phyloP scores from a whole-genome alignment of 2,329 filamentous ascomycete genomes.

The Clonostachys rosea region DNA sequence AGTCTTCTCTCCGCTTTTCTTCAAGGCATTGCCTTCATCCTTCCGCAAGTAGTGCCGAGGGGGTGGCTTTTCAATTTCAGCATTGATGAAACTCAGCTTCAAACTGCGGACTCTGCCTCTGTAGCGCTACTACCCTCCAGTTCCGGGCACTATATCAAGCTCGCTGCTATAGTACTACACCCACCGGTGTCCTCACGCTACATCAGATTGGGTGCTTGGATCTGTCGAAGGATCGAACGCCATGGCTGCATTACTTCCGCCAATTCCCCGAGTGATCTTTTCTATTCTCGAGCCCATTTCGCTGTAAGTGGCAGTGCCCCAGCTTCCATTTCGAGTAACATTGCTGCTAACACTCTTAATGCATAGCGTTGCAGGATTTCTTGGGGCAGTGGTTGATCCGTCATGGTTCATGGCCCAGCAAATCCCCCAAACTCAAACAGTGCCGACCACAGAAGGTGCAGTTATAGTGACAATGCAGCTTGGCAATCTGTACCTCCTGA shows the following conservation, averaged over 20 bases:
- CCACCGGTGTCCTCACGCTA: too few relatives aligned
- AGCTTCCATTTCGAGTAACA: neutral
- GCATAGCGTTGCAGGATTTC: slow-evolving; percentile 52
- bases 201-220: too few relatives aligned
- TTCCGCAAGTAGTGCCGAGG: too few relatives aligned
- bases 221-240: neutral
- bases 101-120: too few relatives aligned
- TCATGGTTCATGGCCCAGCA: slow-evolving; percentile 62
- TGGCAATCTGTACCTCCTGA: slow-evolving; percentile 64
- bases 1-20: too few relatives aligned
- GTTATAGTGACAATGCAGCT: slow-evolving; percentile 62
- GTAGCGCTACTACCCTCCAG: too few relatives aligned
- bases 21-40: too few relatives aligned
- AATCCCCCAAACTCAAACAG: slow-evolving; percentile 32
- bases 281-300: slow-evolving; percentile 65
- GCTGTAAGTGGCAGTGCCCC: slow-evolving; percentile 40
- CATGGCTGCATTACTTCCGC: slow-evolving; percentile 60
- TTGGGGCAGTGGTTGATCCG: slow-evolving; percentile 49
- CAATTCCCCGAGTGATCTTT: slow-evolving; percentile 61
- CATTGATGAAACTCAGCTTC: too few relatives aligned
- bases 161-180: too few relatives aligned
- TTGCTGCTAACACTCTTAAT: neutral
- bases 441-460: slow-evolving; percentile 35
- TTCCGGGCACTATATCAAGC: too few relatives aligned
- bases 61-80: too few relatives aligned